phyloP scores from a whole-genome alignment of 345 rosid genomes.

The Durio zibethinus region DNA sequence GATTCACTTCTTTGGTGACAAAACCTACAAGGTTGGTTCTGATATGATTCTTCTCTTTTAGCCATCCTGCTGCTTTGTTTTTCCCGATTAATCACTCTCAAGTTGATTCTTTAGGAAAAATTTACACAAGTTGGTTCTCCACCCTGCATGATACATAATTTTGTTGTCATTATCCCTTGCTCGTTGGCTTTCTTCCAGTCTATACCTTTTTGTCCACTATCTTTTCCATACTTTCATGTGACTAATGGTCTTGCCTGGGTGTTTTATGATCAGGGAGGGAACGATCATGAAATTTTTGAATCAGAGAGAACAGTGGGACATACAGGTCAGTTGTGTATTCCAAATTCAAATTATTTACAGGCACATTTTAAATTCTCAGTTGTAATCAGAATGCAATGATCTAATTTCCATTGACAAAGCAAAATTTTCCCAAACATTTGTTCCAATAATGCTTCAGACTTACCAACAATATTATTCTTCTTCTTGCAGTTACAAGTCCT shows the following conservation, averaged over 20 bases:
- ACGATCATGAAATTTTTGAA: slow-evolving; percentile 83
- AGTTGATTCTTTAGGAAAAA: not conserved
- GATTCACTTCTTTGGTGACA: slow-evolving; percentile 98
- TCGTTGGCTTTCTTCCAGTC: not conserved
- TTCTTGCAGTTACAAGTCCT: slow-evolving; percentile 16
- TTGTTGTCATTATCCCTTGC: not conserved
- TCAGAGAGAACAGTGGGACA: slow-evolving; percentile 83
- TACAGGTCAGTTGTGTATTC: slow-evolving; percentile 51
- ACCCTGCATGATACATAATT: not conserved
- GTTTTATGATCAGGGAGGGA: slow-evolving; percentile 69
- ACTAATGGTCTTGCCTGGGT: not conserved
- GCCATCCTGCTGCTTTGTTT: not conserved
- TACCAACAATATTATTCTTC: not conserved
- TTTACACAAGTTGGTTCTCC: not conserved
- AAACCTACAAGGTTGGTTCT: slow-evolving; percentile 75
- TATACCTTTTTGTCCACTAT: not conserved
- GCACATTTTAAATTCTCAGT: not conserved
- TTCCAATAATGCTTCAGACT: not conserved
- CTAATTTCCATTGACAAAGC: not conserved
- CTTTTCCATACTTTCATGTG: not conserved
- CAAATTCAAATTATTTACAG: not conserved
- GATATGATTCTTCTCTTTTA: not conserved
- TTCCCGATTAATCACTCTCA: not conserved
- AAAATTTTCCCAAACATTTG: not conserved
- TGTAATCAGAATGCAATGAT: not conserved